Evolutionary conservation across 768 basidiomycete species (phyloP).

Genomic region (Hypholoma sublateritium): DNA sequence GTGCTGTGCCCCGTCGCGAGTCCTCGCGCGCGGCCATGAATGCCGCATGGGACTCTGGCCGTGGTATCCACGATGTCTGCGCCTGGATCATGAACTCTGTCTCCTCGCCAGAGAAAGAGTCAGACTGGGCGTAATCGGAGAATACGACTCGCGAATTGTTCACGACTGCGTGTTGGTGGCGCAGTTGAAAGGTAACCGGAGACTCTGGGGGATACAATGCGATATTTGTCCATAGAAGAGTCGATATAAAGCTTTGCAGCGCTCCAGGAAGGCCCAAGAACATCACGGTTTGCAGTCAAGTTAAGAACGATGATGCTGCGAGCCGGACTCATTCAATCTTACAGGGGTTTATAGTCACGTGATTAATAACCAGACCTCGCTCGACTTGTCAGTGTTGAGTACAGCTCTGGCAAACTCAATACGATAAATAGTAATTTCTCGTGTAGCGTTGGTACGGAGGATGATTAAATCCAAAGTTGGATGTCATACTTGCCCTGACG

Average conservation of each 20-base stretch:
- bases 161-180: conserved; percentile 62
- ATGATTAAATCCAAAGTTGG: no score
- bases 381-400: no score
- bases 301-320: no score
- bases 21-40: conserved; percentile 33
- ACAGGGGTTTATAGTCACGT: no score
- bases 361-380: no score
- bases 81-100: conserved; percentile 42
- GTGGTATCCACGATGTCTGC: conserved; percentile 36
- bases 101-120: conserved; percentile 26
- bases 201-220: conserved; percentile 28
- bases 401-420: no score
- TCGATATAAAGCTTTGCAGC: conserved; percentile 41
- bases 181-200: conserved; percentile 57
- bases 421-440: no score
- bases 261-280: conserved; percentile 37
- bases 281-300: conserved; percentile 22
- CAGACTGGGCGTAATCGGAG: conserved; percentile 41
- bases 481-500: no score
- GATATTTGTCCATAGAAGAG: conserved; percentile 36
- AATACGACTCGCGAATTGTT: conserved; percentile 59
- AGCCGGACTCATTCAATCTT: no score
- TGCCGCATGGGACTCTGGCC: conserved; percentile 44
- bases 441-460: no score
- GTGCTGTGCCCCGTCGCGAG: conserved; percentile 35